Percentiles rank a stretch among this genome's conserved stretches.
Conservation (phyloP, 2,329 filamentous ascomycete species). For the Aspergillus fischeri region DNA sequence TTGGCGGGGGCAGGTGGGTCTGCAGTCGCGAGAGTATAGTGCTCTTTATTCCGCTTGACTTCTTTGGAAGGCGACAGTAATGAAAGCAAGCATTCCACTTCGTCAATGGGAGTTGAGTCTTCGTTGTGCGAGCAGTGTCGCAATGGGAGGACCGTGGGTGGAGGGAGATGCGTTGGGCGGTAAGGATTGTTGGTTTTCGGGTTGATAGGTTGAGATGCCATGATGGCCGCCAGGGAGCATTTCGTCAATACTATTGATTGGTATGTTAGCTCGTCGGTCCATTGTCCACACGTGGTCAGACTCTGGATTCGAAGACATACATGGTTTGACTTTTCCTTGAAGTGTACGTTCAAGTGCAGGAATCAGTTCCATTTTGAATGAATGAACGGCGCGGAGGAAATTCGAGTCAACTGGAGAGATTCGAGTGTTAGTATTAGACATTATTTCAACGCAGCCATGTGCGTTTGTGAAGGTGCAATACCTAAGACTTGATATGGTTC, state of each 20-base stretch:
- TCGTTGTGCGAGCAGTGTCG: conserved; percentile 46
- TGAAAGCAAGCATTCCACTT: conserved; percentile 43
- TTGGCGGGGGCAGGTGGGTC: conserved; percentile 31
- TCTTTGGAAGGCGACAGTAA: conserved; percentile 38
- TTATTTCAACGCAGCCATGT: conserved; percentile 18
- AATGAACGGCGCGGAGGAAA: conserved; percentile 74
- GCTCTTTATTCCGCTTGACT: conserved; percentile 44
- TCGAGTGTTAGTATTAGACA: conserved; percentile 2
- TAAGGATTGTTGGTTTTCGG: conserved; percentile 37
- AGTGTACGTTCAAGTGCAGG: conserved; percentile 74
- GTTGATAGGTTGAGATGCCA: conserved; percentile 36
- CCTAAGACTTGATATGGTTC: conserved; percentile 88
- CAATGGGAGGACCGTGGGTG: conserved; percentile 42
- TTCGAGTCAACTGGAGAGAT: conserved; percentile 66
- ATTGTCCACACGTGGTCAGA: neutral
- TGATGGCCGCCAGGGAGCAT: conserved; percentile 44
- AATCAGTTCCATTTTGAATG: conserved; percentile 86
- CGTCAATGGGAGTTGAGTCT: conserved; percentile 40
- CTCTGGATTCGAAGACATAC: conserved; percentile 44
- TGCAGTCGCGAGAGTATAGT: conserved; percentile 45
- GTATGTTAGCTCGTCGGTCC: conserved; percentile 5
- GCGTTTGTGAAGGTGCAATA: conserved; percentile 27
- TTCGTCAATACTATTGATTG: conserved; percentile 70
- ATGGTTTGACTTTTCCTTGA: conserved; percentile 79
- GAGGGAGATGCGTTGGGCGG: conserved; percentile 42